Evolutionary conservation across 2,329 filamentous ascomycete genomes (phyloP), one percentile per base, ranked within the genome.

Genomic region (Chaetomium globosum): DNA sequence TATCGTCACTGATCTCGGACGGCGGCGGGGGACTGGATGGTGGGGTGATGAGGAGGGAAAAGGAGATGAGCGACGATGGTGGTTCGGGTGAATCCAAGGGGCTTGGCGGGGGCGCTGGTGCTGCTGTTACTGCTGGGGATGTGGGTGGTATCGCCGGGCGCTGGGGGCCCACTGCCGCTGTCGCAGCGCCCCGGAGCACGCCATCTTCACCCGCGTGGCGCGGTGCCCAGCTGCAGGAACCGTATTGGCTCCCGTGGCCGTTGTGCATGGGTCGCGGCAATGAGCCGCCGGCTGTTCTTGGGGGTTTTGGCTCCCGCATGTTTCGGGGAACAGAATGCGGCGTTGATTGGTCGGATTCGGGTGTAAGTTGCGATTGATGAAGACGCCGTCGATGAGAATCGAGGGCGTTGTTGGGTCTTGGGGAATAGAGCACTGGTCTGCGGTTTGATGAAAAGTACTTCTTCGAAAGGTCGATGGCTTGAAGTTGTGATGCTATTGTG

Each of bases 31-130:
- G 53, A 13, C 43, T 65, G 9, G 59, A 7, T 7, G 63, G 63
- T 4, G 59, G 54, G 10, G 53, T 28, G 59, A 58, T 61, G 54
- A 61, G 52, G n/a, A 13, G 48, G 3, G 58, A 46, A 33, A 62
- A 59, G 21, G 49, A 65, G 3, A 51, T 23, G 48, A 65, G 21
- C 21, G 52, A 46, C 31, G 58, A 51, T 43, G 16, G 16, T n/a
- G 39, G 6, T 30, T 53, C 23, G 58, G 58, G 23, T 53, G 49
- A 48, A 36, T 55, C 51, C 7, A 28, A 19, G 12, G 39, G 26
- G 31, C 51, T 54, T 48, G 39, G 39, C 52, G 23, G 23, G n/a
- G 54, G 49, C 26, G 55, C 9, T 51, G 23, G 48, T 12, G 19
- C 30, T 13, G 55, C 26, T 26, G 26, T 26, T 26, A 26, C 26